Evolutionary conservation across 73 alveolate genomes (phyloP).

Genomic region (Paramecium caudatum): DNA sequence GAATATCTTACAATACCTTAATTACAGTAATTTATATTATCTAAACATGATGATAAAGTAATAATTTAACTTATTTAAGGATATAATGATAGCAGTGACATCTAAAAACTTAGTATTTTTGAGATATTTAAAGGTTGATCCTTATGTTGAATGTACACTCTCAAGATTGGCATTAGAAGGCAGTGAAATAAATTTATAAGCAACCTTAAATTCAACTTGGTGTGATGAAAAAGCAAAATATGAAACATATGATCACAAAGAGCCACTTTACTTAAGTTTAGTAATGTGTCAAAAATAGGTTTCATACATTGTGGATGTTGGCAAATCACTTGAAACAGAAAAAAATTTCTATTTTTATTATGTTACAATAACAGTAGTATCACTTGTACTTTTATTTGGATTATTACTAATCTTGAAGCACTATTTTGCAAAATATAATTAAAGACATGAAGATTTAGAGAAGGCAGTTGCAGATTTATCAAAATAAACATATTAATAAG

Average conservation of each 20-base stretch:
- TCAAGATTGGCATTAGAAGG: neutral
- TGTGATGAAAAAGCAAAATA: neutral
- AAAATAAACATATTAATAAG: too few species aligned
- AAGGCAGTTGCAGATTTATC: too few species aligned
- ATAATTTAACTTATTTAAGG: neutral
- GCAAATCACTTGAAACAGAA: neutral
- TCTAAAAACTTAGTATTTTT: neutral
- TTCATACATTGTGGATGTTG: neutral
- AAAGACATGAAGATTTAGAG: neutral
- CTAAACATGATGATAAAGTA: neutral
- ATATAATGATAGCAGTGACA: neutral
- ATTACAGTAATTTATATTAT: neutral
- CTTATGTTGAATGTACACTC: constrained; percentile 18
- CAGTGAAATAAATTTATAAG: neutral
- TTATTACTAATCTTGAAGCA: neutral
- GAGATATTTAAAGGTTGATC: constrained; percentile 8
- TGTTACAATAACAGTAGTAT: neutral
- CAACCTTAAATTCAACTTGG: neutral
- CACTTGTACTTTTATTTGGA: neutral
- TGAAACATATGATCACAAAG: neutral
- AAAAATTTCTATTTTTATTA: neutral
- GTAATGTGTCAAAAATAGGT: constrained; percentile 1
- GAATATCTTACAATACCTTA: neutral
- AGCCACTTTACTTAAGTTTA: neutral
- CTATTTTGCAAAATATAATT: neutral